phyloP scores from a whole-genome alignment of 441 rosid species.

The Metrosideros polymorpha region DNA sequence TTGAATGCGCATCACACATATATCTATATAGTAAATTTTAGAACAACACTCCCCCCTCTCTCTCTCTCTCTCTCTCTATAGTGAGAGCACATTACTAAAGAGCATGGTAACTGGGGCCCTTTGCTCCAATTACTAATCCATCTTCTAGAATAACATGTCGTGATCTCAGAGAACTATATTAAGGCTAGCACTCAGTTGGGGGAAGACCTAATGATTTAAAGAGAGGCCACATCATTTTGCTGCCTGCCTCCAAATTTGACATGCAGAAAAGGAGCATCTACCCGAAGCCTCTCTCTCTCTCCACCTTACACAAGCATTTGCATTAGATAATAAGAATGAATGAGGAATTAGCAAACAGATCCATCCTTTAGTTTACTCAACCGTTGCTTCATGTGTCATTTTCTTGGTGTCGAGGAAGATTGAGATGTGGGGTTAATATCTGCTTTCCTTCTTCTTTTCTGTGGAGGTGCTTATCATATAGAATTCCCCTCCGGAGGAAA shows the following conservation, averaged over 20 bases:
- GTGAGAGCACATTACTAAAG: neutral
- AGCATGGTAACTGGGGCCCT: neutral
- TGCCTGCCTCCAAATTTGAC: conserved; percentile 24
- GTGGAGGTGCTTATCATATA: neutral
- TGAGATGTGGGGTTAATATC: conserved; percentile 22
- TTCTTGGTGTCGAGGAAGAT: conserved; percentile 27
- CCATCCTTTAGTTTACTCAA: conserved; percentile 8
- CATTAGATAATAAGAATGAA: neutral
- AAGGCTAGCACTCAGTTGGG: too few relatives aligned
- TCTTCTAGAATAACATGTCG: neutral
- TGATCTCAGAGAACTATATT: too few relatives aligned
- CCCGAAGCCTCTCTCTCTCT: neutral
- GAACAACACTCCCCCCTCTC: too few relatives aligned
- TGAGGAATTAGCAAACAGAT: neutral
- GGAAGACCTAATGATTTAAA: conserved; percentile 22
- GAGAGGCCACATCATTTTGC: conserved; percentile 15
- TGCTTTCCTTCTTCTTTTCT: neutral
- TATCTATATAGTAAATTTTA: too few relatives aligned
- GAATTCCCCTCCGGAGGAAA: neutral
- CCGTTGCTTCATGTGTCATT: conserved; percentile 17
- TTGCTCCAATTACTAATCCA: neutral
- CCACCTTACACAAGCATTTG: neutral
- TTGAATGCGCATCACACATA: neutral
- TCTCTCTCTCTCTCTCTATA: too few relatives aligned
- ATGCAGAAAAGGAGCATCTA: neutral